phyloP scores from a whole-genome alignment of 2,329 filamentous ascomycete genomes.

The Penicillium psychrosexuale region DNA sequence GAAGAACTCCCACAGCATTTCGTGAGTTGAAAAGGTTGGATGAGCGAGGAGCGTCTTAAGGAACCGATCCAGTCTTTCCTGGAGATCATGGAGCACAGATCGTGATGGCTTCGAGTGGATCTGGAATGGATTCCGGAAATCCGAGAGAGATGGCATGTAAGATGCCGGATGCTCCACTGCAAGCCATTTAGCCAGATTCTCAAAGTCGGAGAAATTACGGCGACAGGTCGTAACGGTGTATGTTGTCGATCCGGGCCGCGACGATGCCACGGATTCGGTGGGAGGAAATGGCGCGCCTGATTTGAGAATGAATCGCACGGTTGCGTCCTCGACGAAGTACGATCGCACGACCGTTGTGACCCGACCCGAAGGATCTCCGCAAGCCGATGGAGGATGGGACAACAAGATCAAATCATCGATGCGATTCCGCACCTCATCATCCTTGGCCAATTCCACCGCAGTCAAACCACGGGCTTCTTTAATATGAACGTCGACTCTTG shows the following conservation, averaged over 20 bases:
- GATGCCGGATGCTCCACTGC: slow-evolving; percentile 89
- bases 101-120: slow-evolving; percentile 89
- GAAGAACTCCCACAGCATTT: slow-evolving; percentile 99
- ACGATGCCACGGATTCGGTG: slow-evolving; percentile 37
- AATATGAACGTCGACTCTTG: slow-evolving; percentile 78
- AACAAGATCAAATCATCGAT: slow-evolving; percentile 93
- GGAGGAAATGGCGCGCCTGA: slow-evolving; percentile 70
- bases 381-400: slow-evolving; percentile 54
- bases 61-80: slow-evolving; percentile 81
- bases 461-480: slow-evolving; percentile 85
- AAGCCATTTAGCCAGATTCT: slow-evolving; percentile 80
- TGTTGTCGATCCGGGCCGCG: slow-evolving; percentile 60
- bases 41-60: slow-evolving; percentile 81
- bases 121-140: slow-evolving; percentile 83
- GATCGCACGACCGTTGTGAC: slow-evolving; percentile 91
- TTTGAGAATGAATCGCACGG: slow-evolving; percentile 87
- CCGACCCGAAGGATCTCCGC: slow-evolving; percentile 67
- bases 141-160: slow-evolving; percentile 78
- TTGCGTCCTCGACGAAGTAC: slow-evolving; percentile 96
- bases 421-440: slow-evolving; percentile 92
- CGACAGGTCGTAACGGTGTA: slow-evolving; percentile 89
- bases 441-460: slow-evolving; percentile 93
- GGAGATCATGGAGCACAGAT: slow-evolving; percentile 80
- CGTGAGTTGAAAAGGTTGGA: slow-evolving; percentile 90
- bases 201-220: slow-evolving; percentile 82